phyloP scores from a whole-genome alignment of 192 early-diverging fungal species.

The Coemansia sp. region DNA sequence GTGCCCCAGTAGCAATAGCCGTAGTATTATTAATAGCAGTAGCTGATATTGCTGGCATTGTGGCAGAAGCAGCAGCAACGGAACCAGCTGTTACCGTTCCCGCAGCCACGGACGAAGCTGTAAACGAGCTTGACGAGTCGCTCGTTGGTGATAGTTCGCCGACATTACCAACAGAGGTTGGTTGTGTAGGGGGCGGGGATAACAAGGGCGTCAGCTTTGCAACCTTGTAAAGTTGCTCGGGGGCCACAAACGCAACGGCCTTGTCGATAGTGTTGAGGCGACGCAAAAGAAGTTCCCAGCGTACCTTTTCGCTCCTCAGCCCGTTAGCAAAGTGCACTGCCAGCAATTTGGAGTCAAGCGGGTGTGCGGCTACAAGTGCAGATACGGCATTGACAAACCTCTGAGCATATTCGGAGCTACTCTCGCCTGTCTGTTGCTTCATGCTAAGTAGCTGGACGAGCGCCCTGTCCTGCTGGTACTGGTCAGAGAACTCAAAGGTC shows the following conservation, averaged over 20 bases:
- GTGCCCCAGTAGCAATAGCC: slow-evolving; percentile 1
- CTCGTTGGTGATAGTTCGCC: slow-evolving; percentile 39
- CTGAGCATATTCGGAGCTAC: slow-evolving; percentile 46
- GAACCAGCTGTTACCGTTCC: background rate
- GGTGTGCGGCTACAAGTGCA: slow-evolving; percentile 28
- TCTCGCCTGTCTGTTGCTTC: slow-evolving; percentile 47
- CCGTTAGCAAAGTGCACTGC: slow-evolving; percentile 38
- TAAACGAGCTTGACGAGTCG: slow-evolving; percentile 33
- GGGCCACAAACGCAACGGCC: slow-evolving; percentile 49
- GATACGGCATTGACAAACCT: slow-evolving; percentile 36
- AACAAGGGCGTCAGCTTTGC: slow-evolving; percentile 47
- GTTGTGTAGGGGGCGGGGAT: slow-evolving; percentile 25
- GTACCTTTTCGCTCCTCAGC: slow-evolving; percentile 38
- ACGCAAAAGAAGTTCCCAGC: slow-evolving; percentile 47
- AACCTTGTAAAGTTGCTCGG: slow-evolving; percentile 45
- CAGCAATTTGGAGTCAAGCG: slow-evolving; percentile 38
- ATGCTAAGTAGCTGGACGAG: slow-evolving; percentile 38
- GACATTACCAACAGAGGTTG: slow-evolving; percentile 17
- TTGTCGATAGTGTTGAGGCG: slow-evolving; percentile 38
- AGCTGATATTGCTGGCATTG: too few relatives aligned
- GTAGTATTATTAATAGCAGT: slow-evolving; percentile 2
- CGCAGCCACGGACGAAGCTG: background rate
- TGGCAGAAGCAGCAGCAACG: background rate
- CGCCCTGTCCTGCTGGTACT: slow-evolving; percentile 32
- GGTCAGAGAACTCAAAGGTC: slow-evolving; percentile 45